Base-by-base conservation (phyloP, 2,329 filamentous ascomycete genomes). In the Penicillium expansum region DNA sequence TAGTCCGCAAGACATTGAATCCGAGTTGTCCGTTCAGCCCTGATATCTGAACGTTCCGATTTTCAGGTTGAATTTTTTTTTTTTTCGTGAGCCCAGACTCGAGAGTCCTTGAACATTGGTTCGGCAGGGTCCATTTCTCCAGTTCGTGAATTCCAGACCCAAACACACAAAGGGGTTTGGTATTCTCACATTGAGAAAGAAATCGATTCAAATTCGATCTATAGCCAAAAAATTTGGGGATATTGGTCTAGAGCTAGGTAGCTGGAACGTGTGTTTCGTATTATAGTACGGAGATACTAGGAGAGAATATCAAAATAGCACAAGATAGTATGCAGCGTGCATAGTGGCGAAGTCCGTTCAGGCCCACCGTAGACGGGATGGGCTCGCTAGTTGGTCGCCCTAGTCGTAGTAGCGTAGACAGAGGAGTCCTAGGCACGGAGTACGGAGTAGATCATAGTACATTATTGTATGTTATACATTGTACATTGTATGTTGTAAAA, bases 321-420 rank as follows among this genome's bases (percentile, higher is more conserved):
- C 20, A 48, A 33, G 27, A 24, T 24, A 32, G 33, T 5, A 20
- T 20, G 11, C 18, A 18, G 32, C 9, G 27, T 44, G 24, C 6
- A 49, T 8, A 33, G 52, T 55, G 52, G 47, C 52, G 45, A 55
- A 51, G 52, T 20, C 18, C 18, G 22, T 45, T 52, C 30, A 44
- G 49, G 38, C 49, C 49, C 49, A 44, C 38, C 16, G 6, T 5
- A 35, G 16, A 47, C 41, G 41, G 41, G 16, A 53, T 38, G 20
- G 43, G 33, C 44, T 58, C 54, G 49, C 42, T 55, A 55, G 57
- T 55, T 52, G 54, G 50, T 35, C 58, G 33, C 49, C 58, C 60
- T 61, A 62, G 58, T 62, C 52, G 50, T 49, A 47, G 48, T 64
- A 62, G 63, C 57, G 62, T 38, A 59, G 49, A 52, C 44, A 44